These are phyloP conservation scores for Rhodotorula diobovata DNA, from an alignment of 768 basidiomycete genomes.

Conservation along the genomic window DNA sequence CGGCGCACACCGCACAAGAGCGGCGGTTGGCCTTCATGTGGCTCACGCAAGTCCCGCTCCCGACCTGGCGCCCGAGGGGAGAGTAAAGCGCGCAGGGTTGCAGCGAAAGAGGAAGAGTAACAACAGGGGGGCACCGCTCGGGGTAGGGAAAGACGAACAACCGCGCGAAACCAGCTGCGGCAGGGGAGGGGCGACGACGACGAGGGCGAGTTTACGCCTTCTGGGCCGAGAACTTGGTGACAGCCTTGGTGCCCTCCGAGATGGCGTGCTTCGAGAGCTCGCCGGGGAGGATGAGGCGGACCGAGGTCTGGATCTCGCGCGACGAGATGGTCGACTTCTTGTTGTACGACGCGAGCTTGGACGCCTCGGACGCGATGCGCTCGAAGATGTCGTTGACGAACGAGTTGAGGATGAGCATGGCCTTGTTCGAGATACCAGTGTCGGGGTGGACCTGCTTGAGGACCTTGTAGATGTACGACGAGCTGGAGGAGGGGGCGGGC, in stretches of 20 bases:
- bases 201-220: background rate
- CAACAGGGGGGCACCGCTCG: too few species aligned
- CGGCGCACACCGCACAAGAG: too few species aligned
- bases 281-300: constrained; percentile 92
- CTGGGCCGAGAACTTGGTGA: background rate
- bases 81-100: too few species aligned
- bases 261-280: constrained; percentile 84
- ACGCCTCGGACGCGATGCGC: constrained; percentile 53
- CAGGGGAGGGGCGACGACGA: too few species aligned
- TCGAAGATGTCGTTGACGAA: constrained; percentile 50
- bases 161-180: too few species aligned
- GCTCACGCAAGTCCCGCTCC: too few species aligned
- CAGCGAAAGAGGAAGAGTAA: too few species aligned
- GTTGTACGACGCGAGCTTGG: constrained; percentile 87
- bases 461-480: constrained; percentile 46
- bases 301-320: constrained; percentile 95
- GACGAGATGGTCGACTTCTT: constrained; percentile 99
- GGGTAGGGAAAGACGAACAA: too few species aligned
- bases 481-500: background rate
- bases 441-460: constrained; percentile 81
- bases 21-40: too few species aligned
- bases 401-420: constrained; percentile 44
- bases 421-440: constrained; percentile 93
- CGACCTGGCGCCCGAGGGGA: too few species aligned
- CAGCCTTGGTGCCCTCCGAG: constrained; percentile 85